Evolutionary conservation across 176 grass and related monocot species (phyloP).

Genomic region (Canna indica): DNA sequence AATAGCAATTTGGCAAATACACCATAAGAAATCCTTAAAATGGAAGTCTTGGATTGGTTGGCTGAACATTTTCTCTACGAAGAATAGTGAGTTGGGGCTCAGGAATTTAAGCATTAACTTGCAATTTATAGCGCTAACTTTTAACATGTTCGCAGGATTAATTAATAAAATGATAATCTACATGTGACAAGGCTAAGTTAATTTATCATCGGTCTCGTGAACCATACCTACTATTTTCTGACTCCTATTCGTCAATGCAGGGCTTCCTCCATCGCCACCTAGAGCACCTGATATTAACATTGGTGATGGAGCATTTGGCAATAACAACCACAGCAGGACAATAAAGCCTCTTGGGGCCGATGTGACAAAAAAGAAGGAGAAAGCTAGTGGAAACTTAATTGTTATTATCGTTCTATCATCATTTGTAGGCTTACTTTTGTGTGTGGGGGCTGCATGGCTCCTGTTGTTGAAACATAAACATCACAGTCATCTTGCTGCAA

Average conservation of each 20-base stretch:
- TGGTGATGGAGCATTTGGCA: constrained; percentile 2
- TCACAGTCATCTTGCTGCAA: background rate
- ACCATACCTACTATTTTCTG: background rate
- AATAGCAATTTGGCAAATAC: background rate
- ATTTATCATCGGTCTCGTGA: background rate
- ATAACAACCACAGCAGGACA: constrained; percentile 1
- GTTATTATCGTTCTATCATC: constrained; percentile 13
- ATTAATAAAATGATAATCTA: background rate
- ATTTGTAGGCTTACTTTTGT: background rate
- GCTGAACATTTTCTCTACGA: background rate
- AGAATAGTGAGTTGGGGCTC: background rate
- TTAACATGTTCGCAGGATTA: background rate
- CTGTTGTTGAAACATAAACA: background rate
- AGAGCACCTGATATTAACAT: constrained; percentile 12
- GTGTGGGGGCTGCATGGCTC: constrained; percentile 11
- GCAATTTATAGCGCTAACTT: background rate
- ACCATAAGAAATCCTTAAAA: background rate
- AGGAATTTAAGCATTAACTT: too few species aligned
- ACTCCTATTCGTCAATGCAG: background rate
- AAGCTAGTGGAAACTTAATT: background rate
- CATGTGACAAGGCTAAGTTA: background rate
- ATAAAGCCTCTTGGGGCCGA: constrained; percentile 12
- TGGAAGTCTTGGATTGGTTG: background rate
- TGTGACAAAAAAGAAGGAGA: constrained; percentile 10
- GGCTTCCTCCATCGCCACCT: constrained; percentile 17